Evolutionary conservation across 2,329 filamentous ascomycete genomes (phyloP), one percentile per base, ranked within the genome.

Genomic region (Juglanconis oblonga): DNA sequence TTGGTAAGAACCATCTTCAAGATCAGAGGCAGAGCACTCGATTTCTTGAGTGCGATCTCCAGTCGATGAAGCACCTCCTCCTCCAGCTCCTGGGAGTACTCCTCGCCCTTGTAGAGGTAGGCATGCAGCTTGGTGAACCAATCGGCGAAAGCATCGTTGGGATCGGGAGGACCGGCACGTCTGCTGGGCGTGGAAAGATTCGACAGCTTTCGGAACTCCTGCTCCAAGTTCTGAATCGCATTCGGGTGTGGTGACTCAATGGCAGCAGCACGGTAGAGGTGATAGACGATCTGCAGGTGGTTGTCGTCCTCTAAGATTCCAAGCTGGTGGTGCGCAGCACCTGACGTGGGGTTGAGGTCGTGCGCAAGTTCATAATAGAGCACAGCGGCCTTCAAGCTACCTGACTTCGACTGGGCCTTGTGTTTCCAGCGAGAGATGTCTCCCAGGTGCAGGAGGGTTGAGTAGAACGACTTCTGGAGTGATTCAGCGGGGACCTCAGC

Each of bases 121-220:
- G 91, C 91, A 71, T 97, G 94, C 48, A 97, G 82, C 66, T 89
- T 87, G 62, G 94, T 84, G 68, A 97, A 96, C 88, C 92, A 95
- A 55, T 86, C 85, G 51, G 88, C 79, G 58, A 97, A 82, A 40
- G 87, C 85, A 65, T 87, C 84, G 44, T 83, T 81, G 1, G 83
- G 80, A 58, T 83, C 81, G 60, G 85, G 82, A 67, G 72, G 66
- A 57, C 73, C 63, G 45, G 73, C 61, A 59, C 72, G 64, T 64
- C 68, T 65, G 67, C 62, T 73, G 59, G 64, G 70, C 63, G 65
- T 70, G 61, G 70, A 67, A 2, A 75, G 69, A 58, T 74, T 75
- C 48, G 77, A 72, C n/a, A 84, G 74, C 11, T 80, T 74, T 64
- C 79, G 83, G 71, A 97, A 93, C 71, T 95, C 91, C 57, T 87